phyloP scores from a whole-genome alignment of 2,329 filamentous ascomycete species.

The Fusarium armeniacum region DNA sequence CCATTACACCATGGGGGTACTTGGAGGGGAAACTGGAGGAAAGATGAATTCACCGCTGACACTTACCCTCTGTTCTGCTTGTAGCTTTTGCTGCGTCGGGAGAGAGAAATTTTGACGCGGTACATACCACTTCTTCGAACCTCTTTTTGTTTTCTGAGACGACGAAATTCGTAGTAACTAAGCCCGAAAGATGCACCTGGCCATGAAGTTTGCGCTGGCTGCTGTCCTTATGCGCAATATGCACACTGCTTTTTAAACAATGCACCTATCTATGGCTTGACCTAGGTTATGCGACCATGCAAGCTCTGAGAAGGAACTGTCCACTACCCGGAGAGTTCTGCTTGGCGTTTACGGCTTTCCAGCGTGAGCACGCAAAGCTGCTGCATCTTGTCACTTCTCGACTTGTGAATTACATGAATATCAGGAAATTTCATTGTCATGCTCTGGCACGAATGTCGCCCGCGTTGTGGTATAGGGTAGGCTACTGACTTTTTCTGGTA shows the following conservation, averaged over 20 bases:
- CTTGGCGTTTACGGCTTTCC: too few species aligned
- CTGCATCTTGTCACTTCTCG: too few species aligned
- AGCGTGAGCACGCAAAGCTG: too few species aligned
- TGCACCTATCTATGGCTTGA: too few species aligned
- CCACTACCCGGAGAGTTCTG: too few species aligned
- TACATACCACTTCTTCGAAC: constrained; percentile 47
- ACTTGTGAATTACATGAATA: too few species aligned
- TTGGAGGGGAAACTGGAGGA: constrained; percentile 81
- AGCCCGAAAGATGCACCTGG: background rate
- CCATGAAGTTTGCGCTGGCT: background rate
- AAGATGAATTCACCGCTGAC: constrained; percentile 64
- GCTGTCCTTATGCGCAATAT: background rate
- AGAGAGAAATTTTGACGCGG: constrained; percentile 56
- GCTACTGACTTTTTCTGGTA: background rate
- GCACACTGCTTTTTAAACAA: background rate
- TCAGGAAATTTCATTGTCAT: too few species aligned
- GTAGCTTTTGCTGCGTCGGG: constrained; percentile 53
- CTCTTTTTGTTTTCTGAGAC: background rate
- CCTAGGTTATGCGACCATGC: too few species aligned
- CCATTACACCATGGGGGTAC: constrained; percentile 65
- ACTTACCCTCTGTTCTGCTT: constrained; percentile 65
- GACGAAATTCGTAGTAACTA: background rate
- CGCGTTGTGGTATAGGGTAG: too few species aligned
- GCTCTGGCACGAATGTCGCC: too few species aligned
- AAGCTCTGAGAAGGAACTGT: too few species aligned